Conservation (phyloP, 768 basidiomycete genomes). For the Lactarius tabidus region DNA sequence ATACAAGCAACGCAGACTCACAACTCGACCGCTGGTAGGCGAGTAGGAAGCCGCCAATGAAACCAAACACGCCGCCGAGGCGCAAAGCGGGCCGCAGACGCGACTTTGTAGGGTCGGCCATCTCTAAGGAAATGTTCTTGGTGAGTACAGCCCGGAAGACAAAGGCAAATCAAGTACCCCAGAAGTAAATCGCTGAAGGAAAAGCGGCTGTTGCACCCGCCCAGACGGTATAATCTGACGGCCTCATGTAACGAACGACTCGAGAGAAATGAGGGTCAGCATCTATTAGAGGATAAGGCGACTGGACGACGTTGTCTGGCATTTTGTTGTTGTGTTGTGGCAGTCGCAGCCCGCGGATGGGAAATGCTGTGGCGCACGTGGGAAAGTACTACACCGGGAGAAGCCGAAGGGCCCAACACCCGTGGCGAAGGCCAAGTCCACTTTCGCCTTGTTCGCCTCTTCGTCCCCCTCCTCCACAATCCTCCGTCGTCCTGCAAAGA, state of each 20-base stretch:
- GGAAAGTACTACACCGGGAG: slow-evolving; percentile 15
- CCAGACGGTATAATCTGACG: slow-evolving; percentile 85
- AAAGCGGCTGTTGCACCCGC: slow-evolving; percentile 75
- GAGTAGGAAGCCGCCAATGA: slow-evolving; percentile 85
- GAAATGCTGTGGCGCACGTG: slow-evolving; percentile 14
- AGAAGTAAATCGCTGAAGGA: slow-evolving; percentile 74
- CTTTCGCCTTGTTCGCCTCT: slow-evolving; percentile 1
- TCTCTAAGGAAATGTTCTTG: slow-evolving; percentile 35
- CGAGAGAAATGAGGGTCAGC: slow-evolving; percentile 85
- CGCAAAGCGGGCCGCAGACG: slow-evolving; percentile 40
- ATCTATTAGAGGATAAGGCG: slow-evolving; percentile 90
- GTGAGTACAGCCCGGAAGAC: slow-evolving; percentile 26
- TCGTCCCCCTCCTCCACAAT: background rate
- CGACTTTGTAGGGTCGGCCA: slow-evolving; percentile 42
- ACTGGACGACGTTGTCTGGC: slow-evolving; percentile 52
- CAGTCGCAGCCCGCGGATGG: background rate
- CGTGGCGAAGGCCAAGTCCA: slow-evolving; percentile 10
- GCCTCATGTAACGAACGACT: slow-evolving; percentile 85
- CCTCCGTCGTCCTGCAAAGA: slow-evolving; percentile 28
- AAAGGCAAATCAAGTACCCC: slow-evolving; percentile 49
- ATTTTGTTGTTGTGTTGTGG: slow-evolving; percentile 31
- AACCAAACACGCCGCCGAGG: slow-evolving; percentile 74
- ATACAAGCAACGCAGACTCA: slow-evolving; percentile 40
- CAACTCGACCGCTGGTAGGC: slow-evolving; percentile 90
- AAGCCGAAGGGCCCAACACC: slow-evolving; percentile 6